Evolutionary conservation across 345 rosid species (phyloP), one percentile per base, ranked within the genome.

Genomic region (Theobroma cacao): DNA sequence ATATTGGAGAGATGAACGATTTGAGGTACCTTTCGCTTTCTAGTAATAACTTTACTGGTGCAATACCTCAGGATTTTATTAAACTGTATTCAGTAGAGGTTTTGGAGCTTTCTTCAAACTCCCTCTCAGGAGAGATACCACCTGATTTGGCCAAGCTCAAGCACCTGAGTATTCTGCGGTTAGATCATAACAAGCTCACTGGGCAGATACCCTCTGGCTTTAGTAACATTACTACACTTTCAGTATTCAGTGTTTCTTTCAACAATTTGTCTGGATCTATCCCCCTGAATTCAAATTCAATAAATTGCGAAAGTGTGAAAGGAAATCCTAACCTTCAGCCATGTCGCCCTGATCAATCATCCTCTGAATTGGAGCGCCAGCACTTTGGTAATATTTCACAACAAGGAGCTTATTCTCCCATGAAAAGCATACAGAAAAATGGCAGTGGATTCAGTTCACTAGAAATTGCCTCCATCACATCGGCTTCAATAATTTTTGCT

Each of bases 191-290:
- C 26, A 63, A 63, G 26, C 68, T 63, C 14, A 63, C 26, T 1
- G 68, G 68, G 24, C 68, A 3, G 45, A 63, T 63, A 63, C 68
- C 68, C 13, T 63, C 24, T 7, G 68, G 68, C 38, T 84, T 89
- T 60, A 65, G 80, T 56, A 69, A 80, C 41, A 77, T 64, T 78
- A 77, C 83, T 63, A 69, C 84, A 41, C 90, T 89, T 73, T 72
- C 81, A n/a, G 86, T 80, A 31, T 82, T 89, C 64, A 81, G 87
- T 80, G 90, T 84, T 47, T 87, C 91, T 69, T 89, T 84, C 80
- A 89, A 89, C 84, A 85, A 89, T 76, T 80, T 88, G 45, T 83
- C 89, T 55, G 91, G 91, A 52, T 64, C 85, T 61, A 40, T 86
- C 41, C 91, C 89, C 75, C 34, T 62, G 77, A 83, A 80, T 60